Evolutionary conservation across 1,139 yeast genomes (phyloP), one percentile per base, ranked within the genome.

Genomic region (Diutina sp.): DNA sequence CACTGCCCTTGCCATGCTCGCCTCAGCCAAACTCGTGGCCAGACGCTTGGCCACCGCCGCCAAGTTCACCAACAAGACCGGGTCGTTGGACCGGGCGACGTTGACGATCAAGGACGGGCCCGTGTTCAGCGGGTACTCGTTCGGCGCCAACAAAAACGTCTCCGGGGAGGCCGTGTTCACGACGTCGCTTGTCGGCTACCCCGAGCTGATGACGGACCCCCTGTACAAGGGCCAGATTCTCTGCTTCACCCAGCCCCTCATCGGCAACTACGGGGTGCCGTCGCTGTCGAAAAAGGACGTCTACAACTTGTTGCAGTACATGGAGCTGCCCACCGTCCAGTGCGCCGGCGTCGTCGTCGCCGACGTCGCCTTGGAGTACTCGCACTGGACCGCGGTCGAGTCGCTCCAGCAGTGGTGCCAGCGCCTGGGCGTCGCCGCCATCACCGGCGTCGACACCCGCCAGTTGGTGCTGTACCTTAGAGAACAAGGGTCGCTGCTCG

Each of bases 301-400:
- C 69, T 91, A 74, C 73, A 87, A 89, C 65, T 77, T 93, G 64
- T 80, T 91, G 68, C 90, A 88, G 71, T 88, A 89, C 72, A 86
- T 93, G 74, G 99, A 93, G 74, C 84, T 93, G 58, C 95, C 97
- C 14, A 81, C 81, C 62, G 85, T 89, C 59, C 98, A 93, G 72
- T 91, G 97, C 72, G 85, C 87, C 62, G 99, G 98, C 64, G 90
- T 93, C 59, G 96, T 93, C 55, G 99, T 93, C 54, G 90, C 96
- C 50, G 97, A 93, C 67, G 97, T 84, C 58, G 98, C 99, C 35
- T 81, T 91, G 77, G 83, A 90, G 69, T 90, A 93, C 72, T 89
- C 97, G 28, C 99, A 93, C 71, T 93, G 99, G 99, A 91, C 98
- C 51, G 99, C 99, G 4, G 97, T 93, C 51, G 98, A 93, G 74